phyloP scores from a whole-genome alignment of 1,284 basidiomycete genomes.

The Pascua guehoae region DNA sequence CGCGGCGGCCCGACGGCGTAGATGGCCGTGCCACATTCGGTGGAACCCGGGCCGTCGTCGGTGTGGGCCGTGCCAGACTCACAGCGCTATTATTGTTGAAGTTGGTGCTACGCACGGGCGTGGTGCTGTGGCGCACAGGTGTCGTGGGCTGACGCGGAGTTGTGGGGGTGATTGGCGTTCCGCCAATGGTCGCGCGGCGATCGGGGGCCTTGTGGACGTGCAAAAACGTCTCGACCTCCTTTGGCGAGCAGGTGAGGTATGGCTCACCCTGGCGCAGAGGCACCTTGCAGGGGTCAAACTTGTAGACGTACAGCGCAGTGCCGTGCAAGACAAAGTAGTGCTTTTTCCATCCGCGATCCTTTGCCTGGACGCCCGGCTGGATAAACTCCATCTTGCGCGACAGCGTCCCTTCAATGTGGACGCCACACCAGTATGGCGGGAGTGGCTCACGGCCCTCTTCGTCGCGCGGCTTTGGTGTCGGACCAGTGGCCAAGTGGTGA shows the following conservation, averaged over 20 bases:
- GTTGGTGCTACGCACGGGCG: neutral
- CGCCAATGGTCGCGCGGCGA: conserved; percentile 32
- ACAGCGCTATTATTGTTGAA: neutral
- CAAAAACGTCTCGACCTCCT: conserved; percentile 41
- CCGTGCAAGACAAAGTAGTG: conserved; percentile 89
- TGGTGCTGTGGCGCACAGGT: too few relatives aligned
- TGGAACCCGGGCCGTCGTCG: neutral
- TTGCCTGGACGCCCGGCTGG: conserved; percentile 66
- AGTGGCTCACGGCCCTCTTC: conserved; percentile 79
- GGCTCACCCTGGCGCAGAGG: conserved; percentile 33
- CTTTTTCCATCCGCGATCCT: conserved; percentile 86
- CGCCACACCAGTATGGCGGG: conserved; percentile 75
- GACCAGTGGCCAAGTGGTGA: neutral
- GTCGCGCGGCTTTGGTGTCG: conserved; percentile 48
- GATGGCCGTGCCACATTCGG: neutral
- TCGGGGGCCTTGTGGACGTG: conserved; percentile 50
- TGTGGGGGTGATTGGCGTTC: neutral
- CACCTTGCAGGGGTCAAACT: conserved; percentile 55
- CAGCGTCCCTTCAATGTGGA: conserved; percentile 75
- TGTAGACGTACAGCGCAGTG: conserved; percentile 81
- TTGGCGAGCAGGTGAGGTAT: conserved; percentile 18
- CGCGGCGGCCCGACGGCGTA: neutral
- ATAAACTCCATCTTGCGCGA: conserved; percentile 93
- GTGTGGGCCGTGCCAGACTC: too few relatives aligned
- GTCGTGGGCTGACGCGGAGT: neutral